Percentiles rank a stretch among this genome's conserved stretches.
Evolutionary conservation across 306 rosid genomes (phyloP).

Genomic region (Gleditsia sinensis): DNA sequence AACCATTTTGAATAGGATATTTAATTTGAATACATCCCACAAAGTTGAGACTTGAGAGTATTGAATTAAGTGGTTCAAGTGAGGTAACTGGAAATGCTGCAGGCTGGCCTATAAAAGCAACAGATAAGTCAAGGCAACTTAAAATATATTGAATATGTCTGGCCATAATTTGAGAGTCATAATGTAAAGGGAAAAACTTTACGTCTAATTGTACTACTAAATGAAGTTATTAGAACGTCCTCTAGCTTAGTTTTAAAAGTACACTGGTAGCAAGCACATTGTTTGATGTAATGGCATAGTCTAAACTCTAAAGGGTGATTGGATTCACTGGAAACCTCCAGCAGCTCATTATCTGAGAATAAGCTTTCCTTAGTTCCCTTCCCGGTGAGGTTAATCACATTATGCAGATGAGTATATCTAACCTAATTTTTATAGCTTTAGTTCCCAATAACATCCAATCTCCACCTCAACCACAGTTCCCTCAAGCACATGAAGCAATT

Average conservation of each 20-base stretch:
- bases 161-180: constrained; percentile 7
- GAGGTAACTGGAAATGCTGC: not conserved
- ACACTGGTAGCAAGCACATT: constrained; percentile 3
- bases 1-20: constrained; percentile 14
- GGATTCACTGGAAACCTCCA: not conserved
- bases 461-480: constrained; percentile 10
- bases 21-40: constrained; percentile 3
- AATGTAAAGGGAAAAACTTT: not conserved
- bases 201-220: not conserved
- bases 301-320: not conserved
- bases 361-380: constrained; percentile 2
- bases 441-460: constrained; percentile 10
- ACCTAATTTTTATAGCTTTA: constrained; percentile 2
- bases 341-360: not conserved
- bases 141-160: not conserved
- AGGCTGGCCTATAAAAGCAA: constrained; percentile 25
- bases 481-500: not conserved
- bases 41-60: not conserved
- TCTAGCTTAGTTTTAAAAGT: constrained; percentile 9
- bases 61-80: constrained; percentile 22
- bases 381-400: not conserved
- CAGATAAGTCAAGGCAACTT: constrained; percentile 13
- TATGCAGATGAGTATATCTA: not conserved
- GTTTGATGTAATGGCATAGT: not conserved
- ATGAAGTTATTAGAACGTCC: not conserved